Percentiles rank a stretch among this genome's conserved stretches.
These are phyloP conservation scores for Zygosaccharomyces sapae DNA, from an alignment of 1,139 yeast genomes.

Conservation along the genomic window DNA sequence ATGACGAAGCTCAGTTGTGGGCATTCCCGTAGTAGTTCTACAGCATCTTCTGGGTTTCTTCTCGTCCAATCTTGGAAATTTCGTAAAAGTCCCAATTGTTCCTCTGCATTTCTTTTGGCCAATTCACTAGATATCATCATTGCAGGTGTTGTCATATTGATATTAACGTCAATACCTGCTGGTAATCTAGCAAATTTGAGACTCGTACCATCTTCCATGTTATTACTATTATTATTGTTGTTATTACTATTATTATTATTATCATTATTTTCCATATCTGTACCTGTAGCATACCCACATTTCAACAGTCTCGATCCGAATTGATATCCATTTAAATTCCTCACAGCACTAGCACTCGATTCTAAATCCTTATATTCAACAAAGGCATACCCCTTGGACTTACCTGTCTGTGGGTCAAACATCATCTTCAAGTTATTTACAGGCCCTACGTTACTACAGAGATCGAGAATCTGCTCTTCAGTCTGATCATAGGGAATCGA, in stretches of 20 bases:
- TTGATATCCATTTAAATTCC: slow-evolving; percentile 76
- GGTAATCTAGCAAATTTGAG: slow-evolving; percentile 37
- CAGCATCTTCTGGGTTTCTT: slow-evolving; percentile 60
- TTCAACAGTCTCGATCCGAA: slow-evolving; percentile 69
- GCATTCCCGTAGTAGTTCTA: slow-evolving; percentile 57
- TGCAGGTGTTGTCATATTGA: slow-evolving; percentile 58
- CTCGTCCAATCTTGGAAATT: slow-evolving; percentile 64
- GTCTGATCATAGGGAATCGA: slow-evolving; percentile 74
- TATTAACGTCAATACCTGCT: slow-evolving; percentile 51
- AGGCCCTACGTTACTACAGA: slow-evolving; percentile 58
- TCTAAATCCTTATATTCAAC: slow-evolving; percentile 72
- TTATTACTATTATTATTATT: slow-evolving; percentile 8
- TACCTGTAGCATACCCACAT: slow-evolving; percentile 60
- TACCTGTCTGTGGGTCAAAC: slow-evolving; percentile 86
- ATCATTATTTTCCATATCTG: slow-evolving; percentile 19
- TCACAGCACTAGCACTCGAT: slow-evolving; percentile 86
- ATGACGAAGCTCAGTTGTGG: slow-evolving; percentile 81
- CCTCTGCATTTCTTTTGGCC: slow-evolving; percentile 42
- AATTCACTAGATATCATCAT: slow-evolving; percentile 54
- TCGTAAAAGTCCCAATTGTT: slow-evolving; percentile 39
- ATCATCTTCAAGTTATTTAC: slow-evolving; percentile 69
- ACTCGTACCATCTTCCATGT: slow-evolving; percentile 17
- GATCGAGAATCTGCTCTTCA: slow-evolving; percentile 73
- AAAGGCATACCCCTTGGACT: slow-evolving; percentile 86
- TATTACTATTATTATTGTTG: slow-evolving; percentile 16